Percentiles rank a stretch among this genome's conserved stretches.
phyloP scores from a whole-genome alignment of 1,284 basidiomycete species.

The Sporisorium exsertum region DNA sequence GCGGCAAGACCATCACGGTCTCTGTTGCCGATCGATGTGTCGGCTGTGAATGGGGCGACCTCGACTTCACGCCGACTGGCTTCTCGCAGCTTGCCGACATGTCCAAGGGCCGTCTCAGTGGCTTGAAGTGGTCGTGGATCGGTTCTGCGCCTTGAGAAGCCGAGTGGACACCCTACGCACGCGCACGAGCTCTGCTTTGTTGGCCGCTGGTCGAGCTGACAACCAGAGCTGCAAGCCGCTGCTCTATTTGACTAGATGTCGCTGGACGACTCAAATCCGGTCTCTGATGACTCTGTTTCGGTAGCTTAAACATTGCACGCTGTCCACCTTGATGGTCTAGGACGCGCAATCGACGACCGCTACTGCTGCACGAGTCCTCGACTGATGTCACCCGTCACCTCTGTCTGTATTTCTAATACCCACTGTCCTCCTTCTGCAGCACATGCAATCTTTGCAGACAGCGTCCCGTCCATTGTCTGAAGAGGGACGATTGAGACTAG shows the following conservation, averaged over 20 bases:
- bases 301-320: conserved; percentile 8
- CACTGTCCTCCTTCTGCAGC: neutral
- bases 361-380: neutral
- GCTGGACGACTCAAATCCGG: conserved; percentile 7
- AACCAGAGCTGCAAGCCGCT: neutral
- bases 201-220: conserved; percentile 16
- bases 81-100: conserved; percentile 53
- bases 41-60: conserved; percentile 49
- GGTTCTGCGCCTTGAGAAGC: conserved; percentile 25
- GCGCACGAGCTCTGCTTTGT: neutral
- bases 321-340: conserved; percentile 35
- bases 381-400: neutral
- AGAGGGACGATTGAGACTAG: neutral
- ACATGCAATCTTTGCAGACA: neutral
- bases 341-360: conserved; percentile 18
- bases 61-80: conserved; percentile 58
- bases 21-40: conserved; percentile 60
- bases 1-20: conserved; percentile 59
- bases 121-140: conserved; percentile 57
- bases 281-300: neutral
- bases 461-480: neutral
- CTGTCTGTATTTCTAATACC: conserved; percentile 13
- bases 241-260: neutral
- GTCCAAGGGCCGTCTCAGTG: conserved; percentile 46
- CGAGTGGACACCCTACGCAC: too few species aligned